A percentile compares a stretch with the other conserved stretches of the same genome.
phyloP scores from a whole-genome alignment of 2,329 filamentous ascomycete species.

The Sarocladiaceae sp. region DNA sequence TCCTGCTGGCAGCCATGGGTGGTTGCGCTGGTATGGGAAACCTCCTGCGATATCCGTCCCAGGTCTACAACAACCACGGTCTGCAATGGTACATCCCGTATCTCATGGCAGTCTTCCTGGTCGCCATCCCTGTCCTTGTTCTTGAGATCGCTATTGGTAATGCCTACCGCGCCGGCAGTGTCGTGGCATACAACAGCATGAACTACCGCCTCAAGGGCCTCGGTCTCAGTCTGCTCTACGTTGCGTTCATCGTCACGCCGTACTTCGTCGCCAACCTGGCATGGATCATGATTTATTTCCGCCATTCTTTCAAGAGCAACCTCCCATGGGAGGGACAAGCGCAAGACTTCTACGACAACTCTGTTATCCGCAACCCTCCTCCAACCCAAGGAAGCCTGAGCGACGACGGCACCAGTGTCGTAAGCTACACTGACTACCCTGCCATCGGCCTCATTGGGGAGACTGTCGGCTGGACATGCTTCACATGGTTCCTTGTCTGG shows the following conservation, averaged over 20 bases:
- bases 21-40: conserved; percentile 54
- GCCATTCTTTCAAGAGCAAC: conserved; percentile 47
- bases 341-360: conserved; percentile 44
- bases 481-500: conserved; percentile 55
- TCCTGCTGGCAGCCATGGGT: conserved; percentile 52
- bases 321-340: conserved; percentile 46
- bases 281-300: conserved; percentile 55
- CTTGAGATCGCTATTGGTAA: conserved; percentile 65
- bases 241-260: conserved; percentile 48
- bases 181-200: conserved; percentile 49
- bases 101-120: conserved; percentile 45
- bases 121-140: conserved; percentile 49
- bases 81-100: conserved; percentile 57
- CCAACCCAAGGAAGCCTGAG: conserved; percentile 33
- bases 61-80: conserved; percentile 54
- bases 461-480: conserved; percentile 51
- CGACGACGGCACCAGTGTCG: conserved; percentile 30
- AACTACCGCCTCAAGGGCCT: conserved; percentile 46
- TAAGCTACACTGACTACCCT: conserved; percentile 40
- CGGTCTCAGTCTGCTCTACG: conserved; percentile 44
- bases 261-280: conserved; percentile 52
- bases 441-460: conserved; percentile 43
- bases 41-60: conserved; percentile 49
- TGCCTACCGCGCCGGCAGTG: conserved; percentile 48
- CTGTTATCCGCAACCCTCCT: conserved; percentile 42